phyloP scores from a whole-genome alignment of 768 basidiomycete genomes.

The Auricularia cornea region DNA sequence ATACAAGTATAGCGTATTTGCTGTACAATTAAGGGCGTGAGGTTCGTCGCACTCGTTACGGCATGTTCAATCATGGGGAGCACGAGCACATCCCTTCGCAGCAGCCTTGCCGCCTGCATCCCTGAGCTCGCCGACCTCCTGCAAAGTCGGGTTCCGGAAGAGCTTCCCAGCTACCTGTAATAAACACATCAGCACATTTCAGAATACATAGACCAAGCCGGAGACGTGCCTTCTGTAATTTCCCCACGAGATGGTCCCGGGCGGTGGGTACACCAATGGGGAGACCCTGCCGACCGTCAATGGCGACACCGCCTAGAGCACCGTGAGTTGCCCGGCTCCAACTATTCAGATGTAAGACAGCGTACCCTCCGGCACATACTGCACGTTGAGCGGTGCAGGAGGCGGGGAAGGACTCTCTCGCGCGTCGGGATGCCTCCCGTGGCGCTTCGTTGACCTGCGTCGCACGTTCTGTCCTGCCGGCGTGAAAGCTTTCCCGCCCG shows the following conservation, averaged over 20 bases:
- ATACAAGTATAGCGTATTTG: too few relatives aligned
- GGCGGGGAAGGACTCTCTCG: neutral
- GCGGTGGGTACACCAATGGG: neutral
- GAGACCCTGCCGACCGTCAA: neutral
- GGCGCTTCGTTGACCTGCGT: neutral
- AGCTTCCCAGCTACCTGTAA: neutral
- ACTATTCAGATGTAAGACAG: too few relatives aligned
- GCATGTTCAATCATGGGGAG: neutral
- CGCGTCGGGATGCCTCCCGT: neutral
- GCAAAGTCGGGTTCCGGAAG: neutral
- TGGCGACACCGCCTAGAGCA: neutral
- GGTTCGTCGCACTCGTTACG: too few relatives aligned
- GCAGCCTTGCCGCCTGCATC: neutral
- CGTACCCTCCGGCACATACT: neutral
- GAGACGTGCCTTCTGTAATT: neutral
- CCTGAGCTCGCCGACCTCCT: neutral
- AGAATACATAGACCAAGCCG: neutral
- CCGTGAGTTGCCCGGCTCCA: too few relatives aligned
- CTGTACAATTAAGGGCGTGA: too few relatives aligned
- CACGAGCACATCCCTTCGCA: neutral
- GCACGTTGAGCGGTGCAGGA: neutral
- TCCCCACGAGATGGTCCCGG: neutral
- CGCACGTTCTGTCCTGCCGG: neutral
- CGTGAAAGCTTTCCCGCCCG: neutral
- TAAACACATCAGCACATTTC: neutral